Evolutionary conservation across 192 early-diverging fungal genomes (phyloP).

Genomic region (Coemansia sp.): DNA sequence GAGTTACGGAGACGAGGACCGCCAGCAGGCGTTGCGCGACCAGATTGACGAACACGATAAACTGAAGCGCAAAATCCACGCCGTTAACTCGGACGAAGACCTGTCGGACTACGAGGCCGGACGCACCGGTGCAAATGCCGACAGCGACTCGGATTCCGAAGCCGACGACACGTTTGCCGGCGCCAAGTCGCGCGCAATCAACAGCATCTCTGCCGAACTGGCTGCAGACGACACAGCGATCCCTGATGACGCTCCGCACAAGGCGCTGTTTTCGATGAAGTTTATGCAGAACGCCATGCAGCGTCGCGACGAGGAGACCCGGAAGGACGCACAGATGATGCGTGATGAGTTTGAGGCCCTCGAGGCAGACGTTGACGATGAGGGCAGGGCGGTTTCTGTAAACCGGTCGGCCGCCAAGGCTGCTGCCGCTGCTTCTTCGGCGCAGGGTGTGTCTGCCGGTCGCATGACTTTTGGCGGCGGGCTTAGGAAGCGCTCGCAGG

Average conservation of each 20-base stretch:
- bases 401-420: conserved; percentile 6
- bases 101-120: conserved; percentile 46
- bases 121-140: conserved; percentile 24
- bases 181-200: conserved; percentile 10
- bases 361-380: conserved; percentile 34
- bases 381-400: conserved; percentile 16
- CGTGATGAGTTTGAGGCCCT: conserved; percentile 40
- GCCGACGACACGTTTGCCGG: conserved; percentile 20
- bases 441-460: conserved; percentile 17
- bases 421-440: neutral
- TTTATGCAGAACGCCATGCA: conserved; percentile 91
- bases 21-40: conserved; percentile 79
- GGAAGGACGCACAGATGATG: conserved; percentile 37
- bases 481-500: conserved; percentile 8
- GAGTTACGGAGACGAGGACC: conserved; percentile 55
- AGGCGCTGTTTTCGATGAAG: conserved; percentile 93
- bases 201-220: conserved; percentile 15
- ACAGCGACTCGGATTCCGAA: conserved; percentile 19
- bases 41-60: conserved; percentile 77
- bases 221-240: conserved; percentile 26
- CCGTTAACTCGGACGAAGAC: conserved; percentile 60
- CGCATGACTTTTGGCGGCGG: conserved; percentile 49
- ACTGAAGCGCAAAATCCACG: conserved; percentile 80
- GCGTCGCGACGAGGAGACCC: conserved; percentile 52
- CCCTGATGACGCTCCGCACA: conserved; percentile 55